Conservation (phyloP, 768 basidiomycete genomes). For the Lactifluus volemus region DNA sequence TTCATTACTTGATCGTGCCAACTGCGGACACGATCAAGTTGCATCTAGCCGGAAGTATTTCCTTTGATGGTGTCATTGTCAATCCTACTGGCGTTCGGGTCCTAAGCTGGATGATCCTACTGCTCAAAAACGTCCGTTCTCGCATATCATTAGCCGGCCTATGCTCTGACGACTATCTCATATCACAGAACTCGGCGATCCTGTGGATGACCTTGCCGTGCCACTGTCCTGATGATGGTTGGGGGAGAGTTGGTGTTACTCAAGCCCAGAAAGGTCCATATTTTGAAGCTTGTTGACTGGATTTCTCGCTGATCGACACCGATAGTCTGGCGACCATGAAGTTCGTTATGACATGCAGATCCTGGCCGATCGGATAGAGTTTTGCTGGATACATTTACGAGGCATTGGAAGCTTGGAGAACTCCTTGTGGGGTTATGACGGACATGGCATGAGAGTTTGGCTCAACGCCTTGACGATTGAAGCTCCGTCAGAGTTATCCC, state of each 20-base stretch:
- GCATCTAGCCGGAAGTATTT: constrained; percentile 90
- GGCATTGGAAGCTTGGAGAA: constrained; percentile 93
- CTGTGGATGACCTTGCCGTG: constrained; percentile 88
- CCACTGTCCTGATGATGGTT: constrained; percentile 93
- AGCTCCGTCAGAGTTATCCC: constrained; percentile 28
- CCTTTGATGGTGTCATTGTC: constrained; percentile 83
- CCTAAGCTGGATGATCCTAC: constrained; percentile 96
- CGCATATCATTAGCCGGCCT: not conserved
- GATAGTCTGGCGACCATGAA: constrained; percentile 75
- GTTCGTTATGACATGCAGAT: constrained; percentile 97
- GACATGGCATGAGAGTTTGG: constrained; percentile 85
- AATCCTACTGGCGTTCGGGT: constrained; percentile 78
- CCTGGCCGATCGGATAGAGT: constrained; percentile 93
- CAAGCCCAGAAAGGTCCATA: constrained; percentile 72
- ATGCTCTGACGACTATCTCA: not conserved
- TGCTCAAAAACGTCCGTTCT: constrained; percentile 77
- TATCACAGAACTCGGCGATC: constrained; percentile 82
- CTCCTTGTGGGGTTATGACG: constrained; percentile 96
- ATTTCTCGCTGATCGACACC: not conserved
- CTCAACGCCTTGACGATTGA: constrained; percentile 92
- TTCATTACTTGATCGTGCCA: constrained; percentile 86
- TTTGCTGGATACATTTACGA: constrained; percentile 96
- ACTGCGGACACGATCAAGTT: constrained; percentile 76
- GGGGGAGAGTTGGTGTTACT: constrained; percentile 86
- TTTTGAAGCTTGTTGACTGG: not conserved